Evolutionary conservation across 371 early-diverging fungal species (phyloP).

Genomic region (Mucor circinelloides): DNA sequence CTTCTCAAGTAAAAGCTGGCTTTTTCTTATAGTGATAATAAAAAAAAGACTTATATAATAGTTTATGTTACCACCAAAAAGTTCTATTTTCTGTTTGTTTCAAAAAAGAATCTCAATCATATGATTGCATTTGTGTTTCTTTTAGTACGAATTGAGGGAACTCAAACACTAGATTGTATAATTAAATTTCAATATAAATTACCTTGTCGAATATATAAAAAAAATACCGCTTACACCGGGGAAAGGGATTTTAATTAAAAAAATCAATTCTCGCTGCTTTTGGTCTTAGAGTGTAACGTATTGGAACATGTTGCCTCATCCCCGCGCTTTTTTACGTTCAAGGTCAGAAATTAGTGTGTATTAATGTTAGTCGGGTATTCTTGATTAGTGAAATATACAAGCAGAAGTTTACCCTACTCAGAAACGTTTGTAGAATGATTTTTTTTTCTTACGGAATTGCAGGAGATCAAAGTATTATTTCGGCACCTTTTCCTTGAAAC

Average conservation of each 20-base stretch:
- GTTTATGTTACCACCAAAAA: not conserved
- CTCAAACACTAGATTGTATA: not conserved
- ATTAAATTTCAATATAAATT: not conserved
- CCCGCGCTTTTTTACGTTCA: conserved; percentile 1
- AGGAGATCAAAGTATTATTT: not conserved
- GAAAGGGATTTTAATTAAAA: conserved; percentile 6
- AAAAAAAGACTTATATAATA: not conserved
- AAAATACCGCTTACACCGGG: conserved; percentile 1
- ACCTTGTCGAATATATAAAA: not conserved
- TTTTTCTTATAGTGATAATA: conserved; percentile 5
- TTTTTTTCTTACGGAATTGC: not conserved
- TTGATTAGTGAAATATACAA: not conserved
- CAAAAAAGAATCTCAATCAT: not conserved
- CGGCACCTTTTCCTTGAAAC: not conserved
- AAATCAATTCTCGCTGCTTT: not conserved
- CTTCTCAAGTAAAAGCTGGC: conserved; percentile 7
- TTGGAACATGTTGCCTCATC: not conserved
- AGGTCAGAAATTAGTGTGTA: not conserved
- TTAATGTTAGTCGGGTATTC: not conserved
- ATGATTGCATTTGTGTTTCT: not conserved
- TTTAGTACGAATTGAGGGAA: not conserved
- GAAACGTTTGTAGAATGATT: not conserved
- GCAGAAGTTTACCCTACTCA: not conserved
- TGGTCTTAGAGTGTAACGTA: not conserved
- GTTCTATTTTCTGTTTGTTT: conserved; percentile 19